Percentiles rank a stretch among this genome's conserved stretches.
These are phyloP conservation scores for Pythium volutum DNA, from an alignment of 352 stramenopile genomes.

Conservation along the genomic window DNA sequence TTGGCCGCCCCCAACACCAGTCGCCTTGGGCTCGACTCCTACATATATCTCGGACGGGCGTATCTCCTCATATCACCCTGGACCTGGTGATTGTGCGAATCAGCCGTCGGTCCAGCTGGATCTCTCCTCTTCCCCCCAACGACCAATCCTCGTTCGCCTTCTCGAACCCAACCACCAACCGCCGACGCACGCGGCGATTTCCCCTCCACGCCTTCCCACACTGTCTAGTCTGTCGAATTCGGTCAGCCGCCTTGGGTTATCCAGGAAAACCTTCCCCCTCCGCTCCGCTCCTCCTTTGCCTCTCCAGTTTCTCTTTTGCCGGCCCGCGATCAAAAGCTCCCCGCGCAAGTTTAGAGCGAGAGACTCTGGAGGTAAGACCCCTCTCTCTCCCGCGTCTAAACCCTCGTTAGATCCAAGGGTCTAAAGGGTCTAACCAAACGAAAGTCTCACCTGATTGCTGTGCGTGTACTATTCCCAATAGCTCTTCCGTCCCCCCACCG, in stretches of 20 bases:
- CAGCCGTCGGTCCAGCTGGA: neutral
- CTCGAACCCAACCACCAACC: neutral
- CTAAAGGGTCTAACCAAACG: neutral
- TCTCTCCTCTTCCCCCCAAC: neutral
- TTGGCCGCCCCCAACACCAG: neutral
- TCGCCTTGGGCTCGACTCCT: neutral
- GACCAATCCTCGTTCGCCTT: neutral
- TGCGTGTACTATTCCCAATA: neutral
- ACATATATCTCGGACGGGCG: neutral
- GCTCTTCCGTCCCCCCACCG: neutral
- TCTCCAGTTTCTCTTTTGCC: constrained; percentile 14
- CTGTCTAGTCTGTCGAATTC: neutral
- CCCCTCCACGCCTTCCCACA: neutral
- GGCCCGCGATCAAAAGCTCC: neutral
- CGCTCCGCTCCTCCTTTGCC: neutral
- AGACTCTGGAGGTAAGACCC: constrained; percentile 8
- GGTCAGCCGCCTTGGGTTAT: neutral
- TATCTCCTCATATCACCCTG: neutral
- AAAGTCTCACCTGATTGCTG: neutral
- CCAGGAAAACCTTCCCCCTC: neutral
- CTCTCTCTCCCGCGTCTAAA: no score
- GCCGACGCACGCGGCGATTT: neutral
- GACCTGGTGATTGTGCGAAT: neutral
- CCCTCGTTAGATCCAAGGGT: no score
- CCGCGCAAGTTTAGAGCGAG: constrained; percentile 4